Conservation (phyloP, 176 grass and related monocot species). For the Coix lacrymajobi region DNA sequence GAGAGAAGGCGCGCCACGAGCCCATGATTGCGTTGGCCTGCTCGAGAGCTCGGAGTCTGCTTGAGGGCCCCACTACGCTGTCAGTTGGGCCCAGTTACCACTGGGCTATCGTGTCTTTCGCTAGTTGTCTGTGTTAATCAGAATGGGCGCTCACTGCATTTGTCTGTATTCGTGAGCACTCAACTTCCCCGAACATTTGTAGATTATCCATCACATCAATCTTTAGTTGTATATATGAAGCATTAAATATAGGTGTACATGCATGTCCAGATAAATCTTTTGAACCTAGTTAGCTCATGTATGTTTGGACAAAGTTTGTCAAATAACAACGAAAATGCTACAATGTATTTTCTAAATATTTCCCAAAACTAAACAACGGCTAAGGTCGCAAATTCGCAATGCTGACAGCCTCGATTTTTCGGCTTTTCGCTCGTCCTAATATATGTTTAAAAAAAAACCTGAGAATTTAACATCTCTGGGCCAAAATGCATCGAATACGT, state of each 20-base stretch:
- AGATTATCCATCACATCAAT: too few relatives aligned
- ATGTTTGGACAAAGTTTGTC: too few relatives aligned
- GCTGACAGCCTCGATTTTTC: background rate
- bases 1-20: constrained; percentile 25
- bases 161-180: background rate
- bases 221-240: too few relatives aligned
- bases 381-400: too few relatives aligned
- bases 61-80: background rate
- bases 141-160: background rate
- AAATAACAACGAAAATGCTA: too few relatives aligned
- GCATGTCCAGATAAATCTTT: too few relatives aligned
- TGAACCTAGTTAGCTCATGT: too few relatives aligned
- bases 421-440: background rate
- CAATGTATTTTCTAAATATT: too few relatives aligned
- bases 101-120: background rate
- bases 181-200: too few relatives aligned
- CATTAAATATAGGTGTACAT: too few relatives aligned
- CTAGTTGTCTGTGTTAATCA: background rate
- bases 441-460: background rate
- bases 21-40: background rate
- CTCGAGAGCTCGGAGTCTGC: background rate
- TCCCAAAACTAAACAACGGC: too few relatives aligned
- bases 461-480: background rate
- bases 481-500: constrained; percentile 17
- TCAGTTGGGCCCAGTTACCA: background rate